Evolutionary conservation across 2,329 filamentous ascomycete genomes (phyloP).

Genomic region (Fusarium ambrosium): DNA sequence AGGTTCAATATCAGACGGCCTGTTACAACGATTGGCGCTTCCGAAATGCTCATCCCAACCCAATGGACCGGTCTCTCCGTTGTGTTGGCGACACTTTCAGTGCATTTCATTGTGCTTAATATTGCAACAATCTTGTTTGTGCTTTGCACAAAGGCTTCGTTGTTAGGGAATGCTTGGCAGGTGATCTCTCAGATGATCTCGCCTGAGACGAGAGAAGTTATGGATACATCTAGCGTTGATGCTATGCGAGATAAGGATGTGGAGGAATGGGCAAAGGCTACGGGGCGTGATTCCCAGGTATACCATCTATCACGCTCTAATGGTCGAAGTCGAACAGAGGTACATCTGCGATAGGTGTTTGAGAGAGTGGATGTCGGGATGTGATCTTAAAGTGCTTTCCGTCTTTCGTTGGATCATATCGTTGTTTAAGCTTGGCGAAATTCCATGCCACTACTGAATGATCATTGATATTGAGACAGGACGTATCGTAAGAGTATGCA

Average conservation of each 20-base stretch:
- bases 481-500: neutral
- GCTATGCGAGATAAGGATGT: constrained; percentile 17
- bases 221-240: neutral
- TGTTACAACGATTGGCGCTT: neutral
- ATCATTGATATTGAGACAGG: neutral
- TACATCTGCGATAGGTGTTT: neutral
- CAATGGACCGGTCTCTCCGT: constrained; percentile 5
- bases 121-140: constrained; percentile 5
- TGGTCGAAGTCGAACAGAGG: neutral
- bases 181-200: constrained; percentile 20
- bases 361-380: too few relatives aligned
- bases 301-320: neutral
- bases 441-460: neutral
- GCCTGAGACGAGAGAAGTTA: constrained; percentile 18
- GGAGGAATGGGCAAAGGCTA: neutral
- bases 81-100: neutral
- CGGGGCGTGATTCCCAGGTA: neutral
- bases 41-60: constrained; percentile 3
- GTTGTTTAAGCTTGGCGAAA: too few relatives aligned
- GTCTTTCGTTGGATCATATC: too few relatives aligned
- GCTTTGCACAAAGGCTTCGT: neutral
- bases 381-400: too few relatives aligned
- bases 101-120: neutral
- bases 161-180: constrained; percentile 28
- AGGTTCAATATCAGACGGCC: neutral